phyloP scores from a whole-genome alignment of 2,329 filamentous ascomycete species.

The Apiospora phragmitis region DNA sequence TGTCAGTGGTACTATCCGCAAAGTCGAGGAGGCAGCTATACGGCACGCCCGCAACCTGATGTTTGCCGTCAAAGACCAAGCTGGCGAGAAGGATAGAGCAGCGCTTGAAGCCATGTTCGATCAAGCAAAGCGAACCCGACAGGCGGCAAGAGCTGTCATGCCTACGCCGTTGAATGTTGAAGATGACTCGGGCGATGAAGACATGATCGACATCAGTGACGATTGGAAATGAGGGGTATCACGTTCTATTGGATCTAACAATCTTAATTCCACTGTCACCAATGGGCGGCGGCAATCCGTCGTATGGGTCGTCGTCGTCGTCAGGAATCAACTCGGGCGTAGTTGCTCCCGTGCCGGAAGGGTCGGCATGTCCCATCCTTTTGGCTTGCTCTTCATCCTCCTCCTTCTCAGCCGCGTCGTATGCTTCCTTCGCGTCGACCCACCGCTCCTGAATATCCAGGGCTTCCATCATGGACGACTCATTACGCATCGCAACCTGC shows the following conservation, averaged over 20 bases:
- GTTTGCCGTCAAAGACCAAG: conserved; percentile 58
- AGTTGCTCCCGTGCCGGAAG: conserved; percentile 30
- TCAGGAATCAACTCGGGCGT: conserved; percentile 36
- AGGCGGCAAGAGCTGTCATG: conserved; percentile 13
- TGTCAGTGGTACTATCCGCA: conserved; percentile 90
- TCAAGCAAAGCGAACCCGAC: conserved; percentile 22
- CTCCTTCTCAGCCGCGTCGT: conserved; percentile 76
- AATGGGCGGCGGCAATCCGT: conserved; percentile 48
- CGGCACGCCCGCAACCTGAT: conserved; percentile 73
- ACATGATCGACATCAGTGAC: conserved; percentile 31
- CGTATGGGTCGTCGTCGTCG: conserved; percentile 44
- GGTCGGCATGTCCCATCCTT: conserved; percentile 32
- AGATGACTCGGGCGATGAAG: conserved; percentile 46
- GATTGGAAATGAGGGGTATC: conserved; percentile 37
- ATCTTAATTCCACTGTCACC: conserved; percentile 70
- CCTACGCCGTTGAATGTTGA: not conserved
- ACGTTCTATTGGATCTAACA: conserved; percentile 60
- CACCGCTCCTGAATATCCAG: conserved; percentile 93
- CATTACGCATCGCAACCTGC: conserved; percentile 88
- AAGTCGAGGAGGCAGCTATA: conserved; percentile 88
- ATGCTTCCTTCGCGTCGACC: conserved; percentile 86
- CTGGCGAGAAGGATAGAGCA: conserved; percentile 24
- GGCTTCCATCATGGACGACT: conserved; percentile 74
- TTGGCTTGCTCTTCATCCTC: conserved; percentile 75
- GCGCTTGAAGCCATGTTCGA: conserved; percentile 42